Evolutionary conservation across 2,329 filamentous ascomycete genomes (phyloP).

Genomic region (Penicillium janthinellum): DNA sequence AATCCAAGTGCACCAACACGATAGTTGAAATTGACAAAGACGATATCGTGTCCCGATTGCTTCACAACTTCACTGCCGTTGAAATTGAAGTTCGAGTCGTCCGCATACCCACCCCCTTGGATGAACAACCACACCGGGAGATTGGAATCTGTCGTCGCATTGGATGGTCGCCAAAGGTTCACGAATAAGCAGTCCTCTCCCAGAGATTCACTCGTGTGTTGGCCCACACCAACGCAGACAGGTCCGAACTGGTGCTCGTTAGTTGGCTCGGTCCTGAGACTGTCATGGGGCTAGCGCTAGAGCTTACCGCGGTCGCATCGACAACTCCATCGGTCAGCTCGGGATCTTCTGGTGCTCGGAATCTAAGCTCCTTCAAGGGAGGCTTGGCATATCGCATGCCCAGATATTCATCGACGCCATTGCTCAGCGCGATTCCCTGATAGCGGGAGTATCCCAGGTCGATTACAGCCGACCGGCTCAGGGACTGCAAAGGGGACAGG

Average conservation of each 20-base stretch:
- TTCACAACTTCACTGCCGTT: conserved; percentile 61
- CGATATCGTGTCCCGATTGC: conserved; percentile 58
- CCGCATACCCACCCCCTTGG: conserved; percentile 62
- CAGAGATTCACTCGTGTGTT: conserved; percentile 60
- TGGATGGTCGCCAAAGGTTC: conserved; percentile 36
- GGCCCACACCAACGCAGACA: conserved; percentile 66
- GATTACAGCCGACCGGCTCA: conserved; percentile 41
- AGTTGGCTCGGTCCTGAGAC: neutral
- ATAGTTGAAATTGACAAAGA: conserved; percentile 74
- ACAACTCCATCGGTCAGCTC: conserved; percentile 38
- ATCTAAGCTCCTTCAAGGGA: conserved; percentile 64
- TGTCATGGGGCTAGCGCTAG: conserved; percentile 18
- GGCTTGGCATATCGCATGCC: conserved; percentile 71
- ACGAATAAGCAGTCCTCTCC: conserved; percentile 39
- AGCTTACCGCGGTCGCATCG: conserved; percentile 45
- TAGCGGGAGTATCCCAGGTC: conserved; percentile 68
- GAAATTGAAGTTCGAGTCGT: conserved; percentile 53
- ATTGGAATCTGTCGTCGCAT: conserved; percentile 43
- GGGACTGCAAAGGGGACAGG: neutral
- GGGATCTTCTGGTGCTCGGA: conserved; percentile 65
- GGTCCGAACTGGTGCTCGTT: conserved; percentile 27
- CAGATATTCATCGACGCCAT: conserved; percentile 68
- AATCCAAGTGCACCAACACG: conserved; percentile 66
- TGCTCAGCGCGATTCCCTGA: conserved; percentile 54
- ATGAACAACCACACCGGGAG: conserved; percentile 64